These are phyloP conservation scores for Zygotorulaspora florentina DNA, from an alignment of 805 yeast genomes.

Conservation along the genomic window DNA sequence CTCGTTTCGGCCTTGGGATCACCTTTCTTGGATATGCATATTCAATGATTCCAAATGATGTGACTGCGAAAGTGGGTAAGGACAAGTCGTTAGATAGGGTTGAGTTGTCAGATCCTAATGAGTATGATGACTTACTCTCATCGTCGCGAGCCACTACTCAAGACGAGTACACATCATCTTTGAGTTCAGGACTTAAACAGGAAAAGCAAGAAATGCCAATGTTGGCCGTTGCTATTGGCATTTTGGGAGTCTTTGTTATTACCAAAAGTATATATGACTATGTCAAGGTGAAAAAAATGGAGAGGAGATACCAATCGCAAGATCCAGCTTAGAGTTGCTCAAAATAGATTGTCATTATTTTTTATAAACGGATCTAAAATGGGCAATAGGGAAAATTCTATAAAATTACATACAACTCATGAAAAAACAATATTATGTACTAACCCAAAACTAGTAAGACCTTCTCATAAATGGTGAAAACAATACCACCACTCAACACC, in stretches of 20 bases:
- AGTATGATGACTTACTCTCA: constrained; percentile 41
- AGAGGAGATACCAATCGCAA: constrained; percentile 38
- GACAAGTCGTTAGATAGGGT: constrained; percentile 37
- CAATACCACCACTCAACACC: constrained; percentile 93
- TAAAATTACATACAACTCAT: neutral
- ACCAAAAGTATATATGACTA: constrained; percentile 69
- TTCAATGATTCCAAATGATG: constrained; percentile 47
- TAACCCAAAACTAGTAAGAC: constrained; percentile 48
- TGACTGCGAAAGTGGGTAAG: constrained; percentile 31
- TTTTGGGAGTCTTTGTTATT: constrained; percentile 63
- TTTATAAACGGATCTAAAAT: neutral
- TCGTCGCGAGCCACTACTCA: constrained; percentile 22
- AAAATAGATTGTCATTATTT: neutral
- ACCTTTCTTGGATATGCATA: constrained; percentile 73
- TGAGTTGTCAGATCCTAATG: constrained; percentile 56
- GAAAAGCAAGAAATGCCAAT: constrained; percentile 42
- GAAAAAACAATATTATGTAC: neutral
- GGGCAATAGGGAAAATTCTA: neutral
- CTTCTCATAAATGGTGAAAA: constrained; percentile 92
- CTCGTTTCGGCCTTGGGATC: constrained; percentile 85
- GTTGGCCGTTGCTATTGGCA: constrained; percentile 58
- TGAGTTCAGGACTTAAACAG: constrained; percentile 33
- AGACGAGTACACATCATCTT: constrained; percentile 29
- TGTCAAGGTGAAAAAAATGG: constrained; percentile 71
- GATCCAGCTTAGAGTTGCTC: constrained; percentile 12